Percentiles rank a stretch among this genome's conserved stretches.
Conservation (phyloP, 2,329 filamentous ascomycete genomes). For the Fusarium aywerte region DNA sequence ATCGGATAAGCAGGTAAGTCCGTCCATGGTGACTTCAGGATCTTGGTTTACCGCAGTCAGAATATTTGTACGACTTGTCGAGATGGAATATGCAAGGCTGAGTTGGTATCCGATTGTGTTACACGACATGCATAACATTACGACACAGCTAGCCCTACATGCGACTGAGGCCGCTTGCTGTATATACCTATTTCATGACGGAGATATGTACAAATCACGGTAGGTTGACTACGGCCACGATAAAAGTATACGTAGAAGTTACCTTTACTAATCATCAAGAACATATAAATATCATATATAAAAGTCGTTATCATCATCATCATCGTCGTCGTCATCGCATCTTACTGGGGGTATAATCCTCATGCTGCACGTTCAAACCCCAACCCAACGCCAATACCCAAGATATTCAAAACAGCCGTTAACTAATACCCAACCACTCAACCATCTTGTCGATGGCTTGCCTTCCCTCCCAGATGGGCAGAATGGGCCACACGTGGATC, state of each 20-base stretch:
- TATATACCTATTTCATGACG: not conserved
- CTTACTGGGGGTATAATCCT: conserved; percentile 23
- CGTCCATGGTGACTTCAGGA: not conserved
- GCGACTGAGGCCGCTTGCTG: not conserved
- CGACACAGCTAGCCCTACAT: not conserved
- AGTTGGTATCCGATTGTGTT: conserved; percentile 8
- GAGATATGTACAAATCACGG: not conserved
- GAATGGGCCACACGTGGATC: conserved; percentile 50
- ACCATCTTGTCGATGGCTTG: conserved; percentile 46
- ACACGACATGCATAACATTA: not conserved
- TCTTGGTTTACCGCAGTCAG: not conserved
- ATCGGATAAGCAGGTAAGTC: not conserved
- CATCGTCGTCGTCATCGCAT: conserved; percentile 15
- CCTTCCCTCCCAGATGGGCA: conserved; percentile 46
- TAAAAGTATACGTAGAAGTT: not conserved
- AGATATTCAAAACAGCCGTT: not conserved
- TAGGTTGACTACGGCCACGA: not conserved
- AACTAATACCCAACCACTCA: conserved; percentile 40
- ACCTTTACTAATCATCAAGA: not conserved
- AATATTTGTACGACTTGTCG: not conserved
- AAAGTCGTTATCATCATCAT: conserved; percentile 9
- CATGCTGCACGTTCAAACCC: conserved; percentile 9
- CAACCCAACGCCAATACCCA: conserved; percentile 24
- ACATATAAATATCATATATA: not conserved
- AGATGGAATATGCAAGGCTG: conserved; percentile 1